A percentile compares a stretch with the other conserved stretches of the same genome.
phyloP scores from a whole-genome alignment of 2,329 filamentous ascomycete genomes.

The Fusarium proliferatum region DNA sequence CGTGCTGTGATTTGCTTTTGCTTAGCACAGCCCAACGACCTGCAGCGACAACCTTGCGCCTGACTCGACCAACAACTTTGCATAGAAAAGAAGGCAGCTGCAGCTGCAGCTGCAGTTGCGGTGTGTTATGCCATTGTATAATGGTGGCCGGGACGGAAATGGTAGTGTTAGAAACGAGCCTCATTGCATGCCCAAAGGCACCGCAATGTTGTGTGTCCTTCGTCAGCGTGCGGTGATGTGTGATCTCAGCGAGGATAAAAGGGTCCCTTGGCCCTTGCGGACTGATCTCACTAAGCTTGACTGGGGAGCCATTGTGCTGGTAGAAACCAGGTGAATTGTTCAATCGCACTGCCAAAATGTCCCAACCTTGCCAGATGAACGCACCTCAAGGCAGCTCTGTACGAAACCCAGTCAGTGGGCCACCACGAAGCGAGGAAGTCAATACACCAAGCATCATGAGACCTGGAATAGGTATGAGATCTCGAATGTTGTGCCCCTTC shows the following conservation, averaged over 20 bases:
- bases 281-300: neutral
- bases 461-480: neutral
- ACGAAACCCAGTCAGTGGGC: neutral
- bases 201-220: neutral
- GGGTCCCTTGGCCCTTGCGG: neutral
- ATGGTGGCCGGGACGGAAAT: neutral
- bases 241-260: slow-evolving; percentile 15
- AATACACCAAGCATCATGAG: neutral
- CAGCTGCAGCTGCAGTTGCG: slow-evolving; percentile 10
- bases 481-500: neutral
- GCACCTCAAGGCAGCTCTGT: neutral
- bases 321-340: neutral
- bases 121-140: neutral
- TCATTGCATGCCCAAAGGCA: neutral
- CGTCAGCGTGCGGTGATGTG: neutral
- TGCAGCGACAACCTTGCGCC: neutral
- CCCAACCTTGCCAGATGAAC: neutral
- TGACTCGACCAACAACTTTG: neutral
- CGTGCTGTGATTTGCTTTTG: slow-evolving; percentile 24
- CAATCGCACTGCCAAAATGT: neutral
- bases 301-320: neutral
- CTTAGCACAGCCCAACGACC: neutral
- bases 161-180: slow-evolving; percentile 8
- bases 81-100: neutral
- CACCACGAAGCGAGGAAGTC: neutral